A percentile compares a stretch with the other conserved stretches of the same genome.
These are phyloP conservation scores for Suillus tomentosus DNA, from an alignment of 768 basidiomycete genomes.

Conservation along the genomic window DNA sequence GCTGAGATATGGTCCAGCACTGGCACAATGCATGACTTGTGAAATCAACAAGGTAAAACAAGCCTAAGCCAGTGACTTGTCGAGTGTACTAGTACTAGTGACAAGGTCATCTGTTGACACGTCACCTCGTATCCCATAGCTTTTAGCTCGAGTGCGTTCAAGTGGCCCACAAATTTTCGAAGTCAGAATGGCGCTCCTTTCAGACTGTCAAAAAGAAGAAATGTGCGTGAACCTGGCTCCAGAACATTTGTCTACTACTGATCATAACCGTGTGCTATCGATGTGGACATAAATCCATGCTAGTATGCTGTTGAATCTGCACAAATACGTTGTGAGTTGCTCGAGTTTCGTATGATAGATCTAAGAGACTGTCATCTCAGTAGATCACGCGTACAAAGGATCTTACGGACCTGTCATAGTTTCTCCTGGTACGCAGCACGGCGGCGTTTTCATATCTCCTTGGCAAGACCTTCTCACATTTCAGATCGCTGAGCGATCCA, in stretches of 20 bases:
- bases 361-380: slow-evolving; percentile 31
- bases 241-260: slow-evolving; percentile 16
- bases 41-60: slow-evolving; percentile 36
- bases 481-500: slow-evolving; percentile 64
- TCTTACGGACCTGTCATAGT: slow-evolving; percentile 63
- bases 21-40: neutral
- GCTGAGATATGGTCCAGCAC: neutral
- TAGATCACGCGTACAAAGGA: slow-evolving; percentile 6
- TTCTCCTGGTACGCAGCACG: slow-evolving; percentile 67
- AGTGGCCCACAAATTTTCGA: slow-evolving; percentile 15
- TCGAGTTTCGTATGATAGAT: slow-evolving; percentile 78
- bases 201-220: slow-evolving; percentile 49
- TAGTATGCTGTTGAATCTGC: slow-evolving; percentile 32
- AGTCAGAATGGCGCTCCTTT: slow-evolving; percentile 42
- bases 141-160: slow-evolving; percentile 12
- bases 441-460: slow-evolving; percentile 66
- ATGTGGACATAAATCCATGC: slow-evolving; percentile 75
- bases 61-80: neutral
- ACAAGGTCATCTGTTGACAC: slow-evolving; percentile 20
- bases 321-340: slow-evolving; percentile 55
- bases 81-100: neutral
- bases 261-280: slow-evolving; percentile 15
- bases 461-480: slow-evolving; percentile 73
- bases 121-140: slow-evolving; percentile 12
- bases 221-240: slow-evolving; percentile 37